Base-by-base conservation (phyloP, 1,139 yeast genomes). In the Arxiozyma slooffiae region DNA sequence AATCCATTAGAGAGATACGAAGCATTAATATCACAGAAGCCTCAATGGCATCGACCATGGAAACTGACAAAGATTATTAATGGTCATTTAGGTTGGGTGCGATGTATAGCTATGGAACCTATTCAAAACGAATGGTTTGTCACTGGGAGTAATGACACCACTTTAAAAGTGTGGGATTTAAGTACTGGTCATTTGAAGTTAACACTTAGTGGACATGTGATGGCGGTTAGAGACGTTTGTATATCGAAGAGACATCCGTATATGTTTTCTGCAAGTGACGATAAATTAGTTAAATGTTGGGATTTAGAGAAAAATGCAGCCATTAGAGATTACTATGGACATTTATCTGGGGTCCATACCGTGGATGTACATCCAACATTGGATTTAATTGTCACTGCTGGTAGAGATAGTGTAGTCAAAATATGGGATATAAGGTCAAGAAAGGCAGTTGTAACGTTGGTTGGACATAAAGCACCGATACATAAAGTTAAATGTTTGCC, bases 271-370 rank as follows among this genome's bases (percentile, higher is more conserved):
- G 94, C 94, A 26, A 86, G 96, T 39, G 97, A 92, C 64, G 99
- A 94, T 68, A 90, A 90, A 65, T 78, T 89, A 40, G 88, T 89
- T n/a, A 80, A 89, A 62, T 90, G 97, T 68, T 94, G 97, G 97
- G 98, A 94, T 70, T 72, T 94, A 60, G 97, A 92, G 66, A 78
- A 82, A 60, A 87, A 92, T 58, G 79, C 80, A 59, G 82, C 87
- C 1, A 79, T 89, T 17, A 73, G 97, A 51, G 88, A 89, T 60
- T 94, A 87, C 65, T 95, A 90, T 67, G 99, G 98, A 4, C 98
- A 92, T 68, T 75, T 88, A 30, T 87, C 95, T 21, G 95, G 96
- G 3, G 87, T 94, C 1, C 89, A 87, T 62, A 75, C 95, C 1
- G 74, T 89, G 49, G 89, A 82, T 50, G 67, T 89, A 22, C 97